These are phyloP conservation scores for Dendryphion nanum DNA, from an alignment of 2,329 filamentous ascomycete genomes.

Conservation along the genomic window DNA sequence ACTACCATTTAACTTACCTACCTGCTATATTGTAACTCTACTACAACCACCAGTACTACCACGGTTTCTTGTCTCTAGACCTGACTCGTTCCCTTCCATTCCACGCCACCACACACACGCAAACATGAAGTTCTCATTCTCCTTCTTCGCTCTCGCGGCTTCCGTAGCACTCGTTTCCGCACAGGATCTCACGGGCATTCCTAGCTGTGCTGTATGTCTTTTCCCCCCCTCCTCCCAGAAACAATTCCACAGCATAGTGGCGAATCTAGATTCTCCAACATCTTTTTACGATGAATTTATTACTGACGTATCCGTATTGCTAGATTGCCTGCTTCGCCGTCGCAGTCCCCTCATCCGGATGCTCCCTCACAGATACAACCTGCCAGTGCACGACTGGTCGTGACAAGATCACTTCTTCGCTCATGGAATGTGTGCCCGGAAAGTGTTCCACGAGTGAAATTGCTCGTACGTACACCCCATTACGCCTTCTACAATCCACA, in stretches of 20 bases:
- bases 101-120: conserved; percentile 3
- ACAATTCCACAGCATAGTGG: too few relatives aligned
- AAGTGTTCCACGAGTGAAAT: conserved; percentile 39
- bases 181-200: conserved; percentile 26
- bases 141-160: conserved; percentile 24
- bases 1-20: too few relatives aligned
- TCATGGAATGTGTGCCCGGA: conserved; percentile 40
- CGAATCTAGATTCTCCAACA: too few relatives aligned
- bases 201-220: conserved; percentile 37
- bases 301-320: too few relatives aligned
- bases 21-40: too few relatives aligned
- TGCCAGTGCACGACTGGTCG: conserved; percentile 53
- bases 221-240: too few relatives aligned
- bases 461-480: conserved; percentile 40
- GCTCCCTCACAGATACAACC: conserved; percentile 45
- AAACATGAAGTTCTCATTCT: conserved; percentile 33
- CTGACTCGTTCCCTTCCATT: neutral
- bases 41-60: neutral
- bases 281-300: too few relatives aligned
- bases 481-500: too few relatives aligned
- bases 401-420: conserved; percentile 36
- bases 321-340: conserved; percentile 44
- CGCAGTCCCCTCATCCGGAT: conserved; percentile 50
- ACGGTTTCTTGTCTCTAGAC: neutral
- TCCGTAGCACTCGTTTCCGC: conserved; percentile 26